Evolutionary conservation across 2,329 filamentous ascomycete species (phyloP).

Genomic region (Bipolaris sorokiniana): DNA sequence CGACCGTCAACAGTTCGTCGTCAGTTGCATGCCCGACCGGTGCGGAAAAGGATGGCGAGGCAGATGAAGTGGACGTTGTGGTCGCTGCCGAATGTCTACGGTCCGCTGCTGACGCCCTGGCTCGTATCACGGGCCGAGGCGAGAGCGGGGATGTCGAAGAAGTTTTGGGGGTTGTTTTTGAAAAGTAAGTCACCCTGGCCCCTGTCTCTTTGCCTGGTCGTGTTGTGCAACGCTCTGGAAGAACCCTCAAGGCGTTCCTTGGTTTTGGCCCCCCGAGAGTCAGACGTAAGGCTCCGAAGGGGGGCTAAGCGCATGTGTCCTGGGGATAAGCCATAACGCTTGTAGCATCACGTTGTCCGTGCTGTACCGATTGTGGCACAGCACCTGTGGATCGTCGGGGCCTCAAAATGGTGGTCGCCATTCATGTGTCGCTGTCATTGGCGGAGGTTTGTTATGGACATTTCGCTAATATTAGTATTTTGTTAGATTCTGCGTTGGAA

Average conservation of each 20-base stretch:
- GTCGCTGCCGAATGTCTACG: conserved; percentile 88
- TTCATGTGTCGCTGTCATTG: conserved; percentile 12
- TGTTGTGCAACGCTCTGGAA: conserved; percentile 6
- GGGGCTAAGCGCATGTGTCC: conserved; percentile 4
- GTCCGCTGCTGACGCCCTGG: conserved; percentile 51
- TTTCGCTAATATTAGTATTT: conserved; percentile 8
- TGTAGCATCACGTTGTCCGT: conserved; percentile 22
- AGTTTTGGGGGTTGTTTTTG: conserved; percentile 94
- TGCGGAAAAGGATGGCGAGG: conserved; percentile 1
- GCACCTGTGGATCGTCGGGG: conserved; percentile 1
- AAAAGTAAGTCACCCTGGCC: conserved; percentile 71
- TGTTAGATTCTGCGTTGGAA: conserved; percentile 36
- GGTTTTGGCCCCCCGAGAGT: conserved; percentile 9
- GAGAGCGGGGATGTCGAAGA: conserved; percentile 92
- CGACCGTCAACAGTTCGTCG: conserved; percentile 54
- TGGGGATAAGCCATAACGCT: conserved; percentile 25
- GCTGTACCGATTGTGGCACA: conserved; percentile 10
- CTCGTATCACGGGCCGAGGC: conserved; percentile 84
- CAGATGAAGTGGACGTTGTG: conserved; percentile 76
- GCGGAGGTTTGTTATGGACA: background rate
- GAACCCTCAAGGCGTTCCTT: conserved; percentile 7
- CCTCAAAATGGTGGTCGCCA: conserved; percentile 6
- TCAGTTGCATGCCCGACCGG: conserved; percentile 7
- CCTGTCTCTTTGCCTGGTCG: background rate
- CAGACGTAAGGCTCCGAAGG: conserved; percentile 11